Percentiles rank a stretch among this genome's conserved stretches.
phyloP scores from a whole-genome alignment of 2,329 filamentous ascomycete genomes.

The Fusarium newnesense region DNA sequence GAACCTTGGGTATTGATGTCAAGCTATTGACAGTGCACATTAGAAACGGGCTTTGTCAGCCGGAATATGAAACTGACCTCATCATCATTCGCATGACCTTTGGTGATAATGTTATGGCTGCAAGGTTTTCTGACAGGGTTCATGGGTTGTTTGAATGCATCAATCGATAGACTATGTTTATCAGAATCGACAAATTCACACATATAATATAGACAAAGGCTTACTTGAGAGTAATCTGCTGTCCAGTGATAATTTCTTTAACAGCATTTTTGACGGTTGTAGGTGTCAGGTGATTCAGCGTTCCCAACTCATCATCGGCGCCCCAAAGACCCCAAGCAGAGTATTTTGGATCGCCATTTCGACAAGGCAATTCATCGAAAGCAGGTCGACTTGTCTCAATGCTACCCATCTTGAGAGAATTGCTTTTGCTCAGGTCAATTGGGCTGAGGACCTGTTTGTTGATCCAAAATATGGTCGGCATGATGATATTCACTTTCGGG shows the following conservation, averaged over 20 bases:
- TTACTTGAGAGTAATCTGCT: not conserved
- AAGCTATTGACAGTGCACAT: not conserved
- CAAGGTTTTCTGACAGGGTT: not conserved
- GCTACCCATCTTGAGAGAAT: not conserved
- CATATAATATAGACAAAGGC: no score
- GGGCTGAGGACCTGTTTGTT: no score
- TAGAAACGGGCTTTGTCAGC: no score
- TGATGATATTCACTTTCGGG: no score
- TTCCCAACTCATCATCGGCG: not conserved
- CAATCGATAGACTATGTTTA: not conserved
- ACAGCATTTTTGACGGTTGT: not conserved
- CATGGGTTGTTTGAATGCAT: not conserved
- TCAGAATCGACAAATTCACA: no score
- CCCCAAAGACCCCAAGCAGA: constrained; percentile 1
- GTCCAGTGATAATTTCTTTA: not conserved
- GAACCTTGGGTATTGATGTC: not conserved
- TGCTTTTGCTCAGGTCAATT: not conserved
- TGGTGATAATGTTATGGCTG: not conserved
- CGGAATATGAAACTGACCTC: not conserved
- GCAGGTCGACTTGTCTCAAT: not conserved
- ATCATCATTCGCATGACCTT: not conserved
- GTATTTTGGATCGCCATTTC: not conserved
- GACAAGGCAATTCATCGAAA: not conserved
- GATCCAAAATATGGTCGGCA: no score
- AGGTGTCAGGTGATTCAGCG: not conserved